Conservation (phyloP, 2,329 filamentous ascomycete species). For the Taxawa tesnikishii region DNA sequence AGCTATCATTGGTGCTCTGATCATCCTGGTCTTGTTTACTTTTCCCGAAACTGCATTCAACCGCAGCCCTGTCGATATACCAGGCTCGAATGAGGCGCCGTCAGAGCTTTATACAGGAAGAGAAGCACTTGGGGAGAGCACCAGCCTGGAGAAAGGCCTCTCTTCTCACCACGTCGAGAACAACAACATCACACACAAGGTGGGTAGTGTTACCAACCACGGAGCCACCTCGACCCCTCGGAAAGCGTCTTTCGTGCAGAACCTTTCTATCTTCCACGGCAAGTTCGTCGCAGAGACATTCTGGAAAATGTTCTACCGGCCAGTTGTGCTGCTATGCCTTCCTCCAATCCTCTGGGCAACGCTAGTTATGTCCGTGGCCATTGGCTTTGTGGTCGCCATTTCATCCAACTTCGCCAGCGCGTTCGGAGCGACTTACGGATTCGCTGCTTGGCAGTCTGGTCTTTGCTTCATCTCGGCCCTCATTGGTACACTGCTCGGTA, state of each 20-base stretch:
- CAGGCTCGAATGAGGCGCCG: not conserved
- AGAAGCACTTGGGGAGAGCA: too few relatives aligned
- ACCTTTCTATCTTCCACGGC: constrained; percentile 34
- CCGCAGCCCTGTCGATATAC: constrained; percentile 3
- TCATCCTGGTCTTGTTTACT: constrained; percentile 38
- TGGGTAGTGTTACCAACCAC: not conserved
- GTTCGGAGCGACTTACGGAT: constrained; percentile 7
- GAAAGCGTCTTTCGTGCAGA: constrained; percentile 37
- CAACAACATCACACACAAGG: not conserved
- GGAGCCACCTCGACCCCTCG: constrained; percentile 6
- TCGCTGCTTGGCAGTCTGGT: constrained; percentile 20
- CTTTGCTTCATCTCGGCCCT: constrained; percentile 39
- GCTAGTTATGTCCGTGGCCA: constrained; percentile 40
- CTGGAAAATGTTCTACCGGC: constrained; percentile 36
- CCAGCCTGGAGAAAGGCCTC: too few relatives aligned
- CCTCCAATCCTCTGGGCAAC: constrained; percentile 45
- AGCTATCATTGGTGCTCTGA: constrained; percentile 36
- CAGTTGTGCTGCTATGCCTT: constrained; percentile 33
- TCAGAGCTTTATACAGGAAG: not conserved
- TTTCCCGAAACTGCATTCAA: constrained; percentile 44
- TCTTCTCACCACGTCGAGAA: too few relatives aligned
- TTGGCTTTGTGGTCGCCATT: constrained; percentile 37
- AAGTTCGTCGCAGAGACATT: constrained; percentile 35
- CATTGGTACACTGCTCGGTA: constrained; percentile 36
- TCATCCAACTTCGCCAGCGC: constrained; percentile 10